Conservation (phyloP, 805 yeast species). For the Myxozyma neotropica region DNA sequence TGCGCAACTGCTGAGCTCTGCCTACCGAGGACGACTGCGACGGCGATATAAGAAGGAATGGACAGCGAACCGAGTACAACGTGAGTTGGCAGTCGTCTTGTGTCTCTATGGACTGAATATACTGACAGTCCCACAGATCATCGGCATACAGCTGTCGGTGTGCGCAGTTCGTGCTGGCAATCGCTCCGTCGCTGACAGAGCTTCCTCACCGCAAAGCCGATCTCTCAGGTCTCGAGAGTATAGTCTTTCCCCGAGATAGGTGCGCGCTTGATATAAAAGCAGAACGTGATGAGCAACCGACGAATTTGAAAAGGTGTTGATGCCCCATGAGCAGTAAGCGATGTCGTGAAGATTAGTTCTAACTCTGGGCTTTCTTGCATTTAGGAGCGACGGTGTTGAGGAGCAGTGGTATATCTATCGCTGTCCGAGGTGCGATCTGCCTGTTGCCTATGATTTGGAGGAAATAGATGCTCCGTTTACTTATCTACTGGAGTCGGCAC, state of each 20-base stretch:
- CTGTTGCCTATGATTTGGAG: conserved; percentile 23
- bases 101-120: not conserved
- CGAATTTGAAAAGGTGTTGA: conserved; percentile 1
- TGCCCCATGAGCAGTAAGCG: not conserved
- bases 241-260: conserved; percentile 5
- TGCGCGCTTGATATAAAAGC: conserved; percentile 6
- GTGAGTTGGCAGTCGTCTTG: not conserved
- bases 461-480: conserved; percentile 8
- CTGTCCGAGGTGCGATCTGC: conserved; percentile 28
- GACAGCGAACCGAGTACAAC: no score
- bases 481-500: conserved; percentile 15
- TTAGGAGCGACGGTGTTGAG: conserved; percentile 14
- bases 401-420: conserved; percentile 29
- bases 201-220: conserved; percentile 19
- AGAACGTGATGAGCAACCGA: conserved; percentile 4
- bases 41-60: no score
- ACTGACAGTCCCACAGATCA: not conserved
- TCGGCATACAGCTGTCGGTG: conserved; percentile 23
- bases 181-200: conserved; percentile 14
- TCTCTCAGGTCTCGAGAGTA: conserved; percentile 12
- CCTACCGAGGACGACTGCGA: no score
- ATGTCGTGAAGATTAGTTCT: not conserved
- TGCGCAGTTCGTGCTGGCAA: conserved; percentile 17
- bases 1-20: not conserved
- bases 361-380: not conserved